A percentile compares a stretch with the other conserved stretches of the same genome.
phyloP scores from a whole-genome alignment of 1,139 yeast genomes.

The Protomyces gravidus region DNA sequence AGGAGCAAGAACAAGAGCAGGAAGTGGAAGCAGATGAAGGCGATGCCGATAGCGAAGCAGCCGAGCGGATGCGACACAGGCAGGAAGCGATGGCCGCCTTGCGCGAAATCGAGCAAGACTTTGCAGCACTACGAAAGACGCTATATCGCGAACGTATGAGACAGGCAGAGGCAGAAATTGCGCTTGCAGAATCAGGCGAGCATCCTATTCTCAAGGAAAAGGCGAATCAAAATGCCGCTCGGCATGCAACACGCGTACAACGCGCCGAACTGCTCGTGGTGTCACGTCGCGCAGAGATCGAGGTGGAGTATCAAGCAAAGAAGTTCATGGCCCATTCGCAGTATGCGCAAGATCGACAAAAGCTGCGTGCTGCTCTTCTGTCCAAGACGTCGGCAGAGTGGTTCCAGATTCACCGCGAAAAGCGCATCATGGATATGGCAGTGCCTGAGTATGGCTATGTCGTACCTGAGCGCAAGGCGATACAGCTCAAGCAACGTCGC shows the following conservation, averaged over 20 bases:
- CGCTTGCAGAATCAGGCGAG: conserved; percentile 15
- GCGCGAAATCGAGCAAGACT: conserved; percentile 19
- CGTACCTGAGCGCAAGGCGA: conserved; percentile 40
- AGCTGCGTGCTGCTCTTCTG: conserved; percentile 61
- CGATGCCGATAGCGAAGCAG: conserved; percentile 18
- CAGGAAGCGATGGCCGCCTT: conserved; percentile 24
- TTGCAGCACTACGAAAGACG: conserved; percentile 3
- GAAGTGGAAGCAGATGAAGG: conserved; percentile 26
- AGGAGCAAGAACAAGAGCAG: conserved; percentile 12
- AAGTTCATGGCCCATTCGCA: conserved; percentile 83
- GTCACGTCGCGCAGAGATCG: conserved; percentile 62
- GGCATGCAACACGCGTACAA: conserved; percentile 72
- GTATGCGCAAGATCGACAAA: conserved; percentile 64
- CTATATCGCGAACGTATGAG: conserved; percentile 3
- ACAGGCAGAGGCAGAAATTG: conserved; percentile 6
- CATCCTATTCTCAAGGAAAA: conserved; percentile 42
- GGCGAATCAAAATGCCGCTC: conserved; percentile 52
- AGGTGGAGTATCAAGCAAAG: conserved; percentile 71
- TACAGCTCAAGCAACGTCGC: conserved; percentile 54
- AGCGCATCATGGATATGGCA: conserved; percentile 75
- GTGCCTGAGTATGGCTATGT: conserved; percentile 49
- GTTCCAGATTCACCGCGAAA: conserved; percentile 87
- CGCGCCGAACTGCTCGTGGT: conserved; percentile 65
- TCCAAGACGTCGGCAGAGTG: conserved; percentile 76
- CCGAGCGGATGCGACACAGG: conserved; percentile 16